Evolutionary conservation across 2,329 filamentous ascomycete genomes (phyloP).

Genomic region (Aspergillus nomiae): DNA sequence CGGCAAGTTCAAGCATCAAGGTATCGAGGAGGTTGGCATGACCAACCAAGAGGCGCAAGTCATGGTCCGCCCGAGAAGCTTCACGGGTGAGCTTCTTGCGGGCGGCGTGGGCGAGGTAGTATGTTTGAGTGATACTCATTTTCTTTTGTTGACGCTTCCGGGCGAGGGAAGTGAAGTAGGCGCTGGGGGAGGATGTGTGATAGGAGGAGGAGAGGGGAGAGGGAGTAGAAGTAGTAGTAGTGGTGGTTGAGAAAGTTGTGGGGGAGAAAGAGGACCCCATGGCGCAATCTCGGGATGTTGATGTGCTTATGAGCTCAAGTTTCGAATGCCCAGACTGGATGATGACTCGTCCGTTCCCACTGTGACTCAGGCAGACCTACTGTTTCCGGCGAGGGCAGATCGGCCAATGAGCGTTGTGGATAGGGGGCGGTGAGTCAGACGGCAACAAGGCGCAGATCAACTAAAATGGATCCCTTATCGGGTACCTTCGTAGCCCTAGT

Average conservation of each 20-base stretch:
- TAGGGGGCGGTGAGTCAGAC: slow-evolving; percentile 30
- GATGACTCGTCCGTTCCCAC: slow-evolving; percentile 31
- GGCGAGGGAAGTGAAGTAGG: slow-evolving; percentile 44
- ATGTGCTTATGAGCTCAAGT: slow-evolving; percentile 30
- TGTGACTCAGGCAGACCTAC: slow-evolving; percentile 33
- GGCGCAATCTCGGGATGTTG: slow-evolving; percentile 23
- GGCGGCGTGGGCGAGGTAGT: slow-evolving; percentile 96
- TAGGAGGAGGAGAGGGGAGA: slow-evolving; percentile 23
- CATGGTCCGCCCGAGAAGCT: slow-evolving; percentile 86
- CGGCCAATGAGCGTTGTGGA: slow-evolving; percentile 29
- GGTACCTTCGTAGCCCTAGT: slow-evolving; percentile 1
- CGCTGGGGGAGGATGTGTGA: slow-evolving; percentile 33
- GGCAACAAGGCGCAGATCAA: background rate
- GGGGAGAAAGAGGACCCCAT: slow-evolving; percentile 25
- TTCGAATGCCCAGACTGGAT: slow-evolving; percentile 10
- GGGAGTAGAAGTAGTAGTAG: slow-evolving; percentile 19
- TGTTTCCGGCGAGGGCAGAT: slow-evolving; percentile 20
- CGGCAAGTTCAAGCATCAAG: slow-evolving; percentile 87
- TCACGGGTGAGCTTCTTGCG: slow-evolving; percentile 93
- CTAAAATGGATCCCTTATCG: slow-evolving; percentile 3
- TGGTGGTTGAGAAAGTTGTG: slow-evolving; percentile 15
- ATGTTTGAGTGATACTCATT: slow-evolving; percentile 98
- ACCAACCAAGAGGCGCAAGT: slow-evolving; percentile 91
- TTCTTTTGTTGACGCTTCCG: slow-evolving; percentile 64
- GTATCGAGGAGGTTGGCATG: slow-evolving; percentile 98